phyloP scores from a whole-genome alignment of 2,329 filamentous ascomycete genomes.

The Aspergillus transmontanensis region DNA sequence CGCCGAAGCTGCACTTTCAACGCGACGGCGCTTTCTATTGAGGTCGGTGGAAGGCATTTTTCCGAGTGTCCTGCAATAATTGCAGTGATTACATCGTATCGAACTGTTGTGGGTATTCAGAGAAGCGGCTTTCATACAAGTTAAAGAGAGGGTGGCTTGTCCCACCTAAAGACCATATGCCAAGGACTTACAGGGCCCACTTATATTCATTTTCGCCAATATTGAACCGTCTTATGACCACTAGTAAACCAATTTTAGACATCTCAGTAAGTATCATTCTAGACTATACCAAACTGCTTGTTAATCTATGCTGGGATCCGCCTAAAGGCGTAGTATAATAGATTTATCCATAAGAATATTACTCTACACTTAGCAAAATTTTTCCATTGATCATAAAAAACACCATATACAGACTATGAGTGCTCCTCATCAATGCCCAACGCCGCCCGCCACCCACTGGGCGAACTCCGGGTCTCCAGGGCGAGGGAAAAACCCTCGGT shows the following conservation, averaged over 20 bases:
- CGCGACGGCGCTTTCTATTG: conserved; percentile 64
- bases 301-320: not conserved
- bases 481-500: conserved; percentile 65
- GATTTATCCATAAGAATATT: not conserved
- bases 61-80: not conserved
- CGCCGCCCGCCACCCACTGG: conserved; percentile 68
- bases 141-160: not conserved
- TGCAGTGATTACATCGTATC: not conserved
- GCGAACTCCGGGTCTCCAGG: conserved; percentile 68
- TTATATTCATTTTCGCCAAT: not conserved
- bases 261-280: not conserved
- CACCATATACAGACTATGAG: conserved; percentile 5
- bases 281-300: no score
- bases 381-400: not conserved
- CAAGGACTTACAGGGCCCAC: not conserved
- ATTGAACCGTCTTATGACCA: not conserved
- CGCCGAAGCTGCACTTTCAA: conserved; percentile 59
- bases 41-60: conserved; percentile 22
- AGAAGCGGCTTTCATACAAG: not conserved
- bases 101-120: not conserved
- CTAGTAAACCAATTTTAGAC: not conserved
- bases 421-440: conserved; percentile 53
- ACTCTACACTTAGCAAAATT: not conserved
- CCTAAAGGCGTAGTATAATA: not conserved
- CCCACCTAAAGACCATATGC: not conserved